Percentiles rank a stretch among this genome's conserved stretches.
Evolutionary conservation across 345 rosid genomes (phyloP).

Genomic region (Hibiscus mutabilis): DNA sequence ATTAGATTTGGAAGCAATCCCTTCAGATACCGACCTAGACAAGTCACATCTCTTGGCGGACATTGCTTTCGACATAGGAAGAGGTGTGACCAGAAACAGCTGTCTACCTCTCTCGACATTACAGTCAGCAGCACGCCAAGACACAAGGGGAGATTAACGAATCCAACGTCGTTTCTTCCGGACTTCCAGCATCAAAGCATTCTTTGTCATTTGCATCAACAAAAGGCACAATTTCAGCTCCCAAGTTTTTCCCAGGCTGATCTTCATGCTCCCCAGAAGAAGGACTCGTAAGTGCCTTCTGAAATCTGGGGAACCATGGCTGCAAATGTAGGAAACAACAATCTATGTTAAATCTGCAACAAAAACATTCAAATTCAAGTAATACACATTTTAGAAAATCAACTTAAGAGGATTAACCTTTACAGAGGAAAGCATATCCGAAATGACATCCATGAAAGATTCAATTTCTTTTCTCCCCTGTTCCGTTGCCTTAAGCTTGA

Average conservation of each 20-base stretch:
- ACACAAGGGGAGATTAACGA: conserved; percentile 75
- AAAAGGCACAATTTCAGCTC: conserved; percentile 18
- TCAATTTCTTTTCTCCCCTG: conserved; percentile 54
- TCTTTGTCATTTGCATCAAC: conserved; percentile 21
- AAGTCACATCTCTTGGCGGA: conserved; percentile 39
- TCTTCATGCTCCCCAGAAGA: conserved; percentile 13
- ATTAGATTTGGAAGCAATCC: conserved; percentile 20
- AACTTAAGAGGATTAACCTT: conserved; percentile 37
- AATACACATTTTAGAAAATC: background rate
- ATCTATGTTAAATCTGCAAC: background rate
- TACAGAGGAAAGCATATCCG: conserved; percentile 51
- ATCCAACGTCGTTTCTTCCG: conserved; percentile 39
- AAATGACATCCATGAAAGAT: conserved; percentile 45
- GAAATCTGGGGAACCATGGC: conserved; percentile 82
- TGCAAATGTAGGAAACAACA: conserved; percentile 30
- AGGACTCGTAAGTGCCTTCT: conserved; percentile 28
- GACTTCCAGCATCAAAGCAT: conserved; percentile 46
- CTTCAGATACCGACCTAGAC: conserved; percentile 31
- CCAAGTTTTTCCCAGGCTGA: conserved; percentile 22
- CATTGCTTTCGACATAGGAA: conserved; percentile 50
- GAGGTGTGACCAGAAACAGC: conserved; percentile 76
- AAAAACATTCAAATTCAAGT: conserved; percentile 9
- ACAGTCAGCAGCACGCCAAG: conserved; percentile 69
- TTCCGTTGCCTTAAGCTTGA: conserved; percentile 32
- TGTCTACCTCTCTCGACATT: conserved; percentile 61